Percentiles rank a stretch among this genome's conserved stretches.
Evolutionary conservation across 2,329 filamentous ascomycete genomes (phyloP).

Genomic region (Metarhizium anisopliae): DNA sequence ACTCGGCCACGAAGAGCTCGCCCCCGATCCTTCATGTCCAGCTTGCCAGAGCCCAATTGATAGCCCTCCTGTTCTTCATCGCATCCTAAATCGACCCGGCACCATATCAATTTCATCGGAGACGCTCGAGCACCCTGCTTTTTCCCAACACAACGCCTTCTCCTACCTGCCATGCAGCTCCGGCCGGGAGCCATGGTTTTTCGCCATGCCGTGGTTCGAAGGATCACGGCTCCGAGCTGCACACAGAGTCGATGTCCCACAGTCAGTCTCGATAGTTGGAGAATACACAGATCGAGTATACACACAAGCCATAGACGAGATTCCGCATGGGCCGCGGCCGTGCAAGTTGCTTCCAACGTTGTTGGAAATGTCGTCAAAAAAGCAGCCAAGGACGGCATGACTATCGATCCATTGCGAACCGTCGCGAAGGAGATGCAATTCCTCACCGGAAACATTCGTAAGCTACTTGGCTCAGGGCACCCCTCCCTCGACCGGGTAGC

Average conservation of each 20-base stretch:
- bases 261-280: slow-evolving; percentile 17
- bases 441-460: slow-evolving; percentile 84
- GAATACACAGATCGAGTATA: slow-evolving; percentile 23
- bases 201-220: slow-evolving; percentile 26
- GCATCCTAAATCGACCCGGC: neutral
- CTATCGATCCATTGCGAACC: slow-evolving; percentile 77
- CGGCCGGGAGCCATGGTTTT: slow-evolving; percentile 44
- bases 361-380: slow-evolving; percentile 59
- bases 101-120: neutral
- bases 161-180: slow-evolving; percentile 37
- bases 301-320: slow-evolving; percentile 36
- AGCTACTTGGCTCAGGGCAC: slow-evolving; percentile 88
- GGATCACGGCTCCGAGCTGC: slow-evolving; percentile 20
- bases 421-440: slow-evolving; percentile 97
- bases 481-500: slow-evolving; percentile 89
- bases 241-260: slow-evolving; percentile 22
- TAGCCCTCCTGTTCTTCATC: neutral
- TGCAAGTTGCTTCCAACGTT: slow-evolving; percentile 60
- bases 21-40: neutral
- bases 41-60: slow-evolving; percentile 2
- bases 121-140: neutral
- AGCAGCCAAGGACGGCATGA: slow-evolving; percentile 55
- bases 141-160: neutral
- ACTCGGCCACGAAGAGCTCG: neutral
- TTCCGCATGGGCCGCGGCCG: slow-evolving; percentile 70